A percentile compares a stretch with the other conserved stretches of the same genome.
These are phyloP conservation scores for Verticillium nubilum DNA, from an alignment of 2,329 filamentous ascomycete genomes.

Conservation along the genomic window DNA sequence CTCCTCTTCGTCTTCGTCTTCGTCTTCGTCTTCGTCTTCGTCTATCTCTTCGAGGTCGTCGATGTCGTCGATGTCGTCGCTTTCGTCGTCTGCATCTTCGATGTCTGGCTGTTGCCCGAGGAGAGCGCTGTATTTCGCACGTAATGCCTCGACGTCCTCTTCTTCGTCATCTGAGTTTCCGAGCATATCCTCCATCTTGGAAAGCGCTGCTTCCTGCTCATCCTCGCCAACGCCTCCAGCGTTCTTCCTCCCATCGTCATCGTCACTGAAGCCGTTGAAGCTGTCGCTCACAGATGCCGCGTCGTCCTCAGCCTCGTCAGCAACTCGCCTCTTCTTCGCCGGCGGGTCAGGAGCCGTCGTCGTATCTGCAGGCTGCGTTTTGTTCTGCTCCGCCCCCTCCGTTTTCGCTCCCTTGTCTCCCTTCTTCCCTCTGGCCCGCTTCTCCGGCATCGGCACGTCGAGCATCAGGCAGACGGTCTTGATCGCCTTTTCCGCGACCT, in stretches of 20 bases:
- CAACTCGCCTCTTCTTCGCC: constrained; percentile 16
- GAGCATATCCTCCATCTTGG: constrained; percentile 41
- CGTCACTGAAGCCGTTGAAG: constrained; percentile 12
- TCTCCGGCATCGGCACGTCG: constrained; percentile 41
- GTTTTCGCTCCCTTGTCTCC: constrained; percentile 18
- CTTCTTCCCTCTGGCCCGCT: constrained; percentile 26
- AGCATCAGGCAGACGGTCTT: constrained; percentile 42
- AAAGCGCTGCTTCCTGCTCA: constrained; percentile 26
- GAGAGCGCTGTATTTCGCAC: constrained; percentile 39
- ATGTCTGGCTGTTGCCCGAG: constrained; percentile 38
- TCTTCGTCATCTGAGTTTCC: constrained; percentile 36
- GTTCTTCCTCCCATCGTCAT: constrained; percentile 15
- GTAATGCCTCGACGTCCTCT: constrained; percentile 29
- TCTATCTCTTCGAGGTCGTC: constrained; percentile 9
- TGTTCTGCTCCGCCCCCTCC: constrained; percentile 23
- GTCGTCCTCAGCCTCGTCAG: constrained; percentile 25
- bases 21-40: constrained; percentile 15
- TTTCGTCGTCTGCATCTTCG: constrained; percentile 24
- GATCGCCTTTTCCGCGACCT: constrained; percentile 42
- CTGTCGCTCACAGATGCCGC: constrained; percentile 4
- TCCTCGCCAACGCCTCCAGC: constrained; percentile 17
- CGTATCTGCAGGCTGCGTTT: constrained; percentile 17
- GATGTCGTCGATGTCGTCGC: constrained; percentile 19
- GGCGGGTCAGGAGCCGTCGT: constrained; percentile 9
- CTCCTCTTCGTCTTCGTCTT: constrained; percentile 12